Percentiles rank a stretch among this genome's conserved stretches.
phyloP scores from a whole-genome alignment of 108 stramenopile genomes.

The Discostella pseudostelligera region DNA sequence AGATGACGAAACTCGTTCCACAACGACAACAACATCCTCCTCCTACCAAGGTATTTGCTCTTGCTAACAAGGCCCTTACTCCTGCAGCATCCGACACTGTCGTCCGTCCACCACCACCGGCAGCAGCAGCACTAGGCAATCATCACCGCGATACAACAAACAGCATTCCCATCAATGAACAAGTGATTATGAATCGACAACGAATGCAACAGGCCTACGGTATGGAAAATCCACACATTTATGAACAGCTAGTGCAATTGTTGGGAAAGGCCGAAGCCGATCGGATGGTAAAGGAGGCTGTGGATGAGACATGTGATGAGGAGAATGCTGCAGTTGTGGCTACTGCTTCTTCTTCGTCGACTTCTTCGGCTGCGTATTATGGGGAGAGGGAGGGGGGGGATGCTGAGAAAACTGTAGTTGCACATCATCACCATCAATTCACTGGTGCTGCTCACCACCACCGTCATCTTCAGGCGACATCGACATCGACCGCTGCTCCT shows the following conservation, averaged over 20 bases:
- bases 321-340: not conserved
- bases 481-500: no score
- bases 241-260: not conserved
- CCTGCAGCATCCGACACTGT: no score
- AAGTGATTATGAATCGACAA: not conserved
- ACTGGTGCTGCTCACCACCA: no score
- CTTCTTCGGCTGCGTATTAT: not conserved
- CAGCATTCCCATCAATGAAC: not conserved
- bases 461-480: no score
- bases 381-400: not conserved
- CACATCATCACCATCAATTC: no score
- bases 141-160: no score
- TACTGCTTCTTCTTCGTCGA: not conserved
- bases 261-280: slow-evolving; percentile 11
- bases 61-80: no score
- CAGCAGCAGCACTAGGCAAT: no score
- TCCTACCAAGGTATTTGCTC: no score
- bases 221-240: slow-evolving; percentile 1
- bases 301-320: slow-evolving; percentile 8
- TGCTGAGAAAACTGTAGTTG: not conserved
- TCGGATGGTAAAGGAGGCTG: slow-evolving; percentile 7
- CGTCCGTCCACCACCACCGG: no score
- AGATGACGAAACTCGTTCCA: no score
- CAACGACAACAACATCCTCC: no score
- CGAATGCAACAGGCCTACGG: not conserved